Conservation (phyloP, 768 basidiomycete species). For the Suillus luteus region DNA sequence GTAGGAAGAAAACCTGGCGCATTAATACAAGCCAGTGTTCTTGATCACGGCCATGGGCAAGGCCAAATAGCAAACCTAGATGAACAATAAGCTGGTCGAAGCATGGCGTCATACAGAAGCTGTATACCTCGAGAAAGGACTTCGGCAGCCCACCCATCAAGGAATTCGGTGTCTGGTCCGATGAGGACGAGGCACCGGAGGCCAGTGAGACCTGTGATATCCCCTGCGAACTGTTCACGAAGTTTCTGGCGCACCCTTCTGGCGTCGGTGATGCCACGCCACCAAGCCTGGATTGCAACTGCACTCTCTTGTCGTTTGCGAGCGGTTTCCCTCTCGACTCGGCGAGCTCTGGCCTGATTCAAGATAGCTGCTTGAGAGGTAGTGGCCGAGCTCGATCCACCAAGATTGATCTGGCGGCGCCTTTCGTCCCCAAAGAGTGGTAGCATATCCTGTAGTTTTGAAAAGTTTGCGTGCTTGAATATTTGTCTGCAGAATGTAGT, state of each 20-base stretch:
- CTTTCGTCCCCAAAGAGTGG: conserved; percentile 54
- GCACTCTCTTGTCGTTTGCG: conserved; percentile 62
- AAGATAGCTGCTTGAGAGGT: conserved; percentile 59
- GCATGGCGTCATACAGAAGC: not conserved
- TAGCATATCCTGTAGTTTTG: conserved; percentile 29
- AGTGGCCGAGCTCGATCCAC: conserved; percentile 53
- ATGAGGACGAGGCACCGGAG: conserved; percentile 68
- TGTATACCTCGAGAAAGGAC: conserved; percentile 8
- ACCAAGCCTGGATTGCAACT: conserved; percentile 66
- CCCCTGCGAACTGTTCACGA: conserved; percentile 49
- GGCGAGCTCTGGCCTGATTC: conserved; percentile 58
- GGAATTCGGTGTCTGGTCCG: conserved; percentile 40
- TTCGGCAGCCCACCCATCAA: conserved; percentile 35
- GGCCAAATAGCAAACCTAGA: conserved; percentile 44
- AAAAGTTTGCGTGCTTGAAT: not conserved
- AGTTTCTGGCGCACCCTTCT: conserved; percentile 46
- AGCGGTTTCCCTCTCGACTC: conserved; percentile 57
- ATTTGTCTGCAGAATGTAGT: not conserved
- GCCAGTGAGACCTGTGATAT: conserved; percentile 55
- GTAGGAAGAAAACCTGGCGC: conserved; percentile 45
- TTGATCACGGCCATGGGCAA: conserved; percentile 38
- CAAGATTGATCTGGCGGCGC: conserved; percentile 74
- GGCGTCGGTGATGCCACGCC: conserved; percentile 53
- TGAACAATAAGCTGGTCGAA: conserved; percentile 1
- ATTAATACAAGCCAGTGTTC: conserved; percentile 67